Base-by-base conservation (phyloP, 2,329 filamentous ascomycete genomes). In the Aureobasidium pullulans region DNA sequence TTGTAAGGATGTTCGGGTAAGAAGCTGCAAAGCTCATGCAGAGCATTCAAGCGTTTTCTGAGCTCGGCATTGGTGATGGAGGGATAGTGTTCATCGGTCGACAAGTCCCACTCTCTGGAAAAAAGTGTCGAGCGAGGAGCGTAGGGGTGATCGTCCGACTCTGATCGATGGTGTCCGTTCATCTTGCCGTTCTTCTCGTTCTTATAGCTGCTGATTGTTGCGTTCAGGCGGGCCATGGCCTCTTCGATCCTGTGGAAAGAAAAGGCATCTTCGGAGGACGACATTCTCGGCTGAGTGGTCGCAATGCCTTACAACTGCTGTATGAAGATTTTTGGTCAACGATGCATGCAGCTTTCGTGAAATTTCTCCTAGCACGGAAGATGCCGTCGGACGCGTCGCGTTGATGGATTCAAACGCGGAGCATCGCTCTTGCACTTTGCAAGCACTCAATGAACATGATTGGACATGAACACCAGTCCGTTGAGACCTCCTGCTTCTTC, bases 1-100 rank as follows among this genome's bases (percentile, higher is more conserved):
- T 72, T 75, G 62, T 76, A 76, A 8, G 73, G 73, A 6, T 58
- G 61, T 59, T 58, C 58, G n/a, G 61, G 52, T 4, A 63, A n/a
- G 43, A 61, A 63, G 36, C 59, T 57, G 46, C 47, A 52, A 8
- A 63, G 36, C 32, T 57, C 49, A 29, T 61, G 47, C 11, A 61
- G 48, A 43, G 36, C 46, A 19, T 56, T 49, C 32, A 63, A 36
- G 7, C 57, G 46, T 40, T 44, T 50, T 28, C 54, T 57, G 28
- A 63, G 60, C 39, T 62, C 53, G 39, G 47, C 23, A 32, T 63
- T 61, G 49, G 59, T 60, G 56, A 63, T 61, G 15, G 57, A 16
- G 28, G 61, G 60, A 42, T 54, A 59, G 48, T 61, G 60, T 39
- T 63, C 53, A 46, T 58, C 59, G n/a, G 57, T 37, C 13, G 48